Conservation (phyloP, 805 yeast species). For the Metschnikowia proteae region DNA sequence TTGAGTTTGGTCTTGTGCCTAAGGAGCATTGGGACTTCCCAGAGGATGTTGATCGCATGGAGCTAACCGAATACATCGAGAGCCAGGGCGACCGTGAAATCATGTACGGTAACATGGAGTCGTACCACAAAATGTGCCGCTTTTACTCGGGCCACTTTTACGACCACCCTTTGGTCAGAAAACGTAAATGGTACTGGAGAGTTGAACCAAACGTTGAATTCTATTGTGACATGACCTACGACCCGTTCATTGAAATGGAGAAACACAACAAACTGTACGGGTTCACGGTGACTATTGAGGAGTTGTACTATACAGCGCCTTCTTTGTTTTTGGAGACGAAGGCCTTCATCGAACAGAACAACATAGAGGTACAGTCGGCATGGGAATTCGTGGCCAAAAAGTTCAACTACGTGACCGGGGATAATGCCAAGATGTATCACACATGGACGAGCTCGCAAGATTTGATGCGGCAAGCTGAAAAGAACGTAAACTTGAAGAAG, state of each 20-base stretch:
- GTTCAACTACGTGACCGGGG: constrained; percentile 23
- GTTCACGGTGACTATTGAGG: constrained; percentile 75
- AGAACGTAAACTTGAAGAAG: constrained; percentile 23
- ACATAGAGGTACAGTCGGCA: constrained; percentile 52
- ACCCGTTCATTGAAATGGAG: constrained; percentile 83
- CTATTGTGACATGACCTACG: constrained; percentile 87
- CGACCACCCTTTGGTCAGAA: constrained; percentile 67
- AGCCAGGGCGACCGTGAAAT: constrained; percentile 80
- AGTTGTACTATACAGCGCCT: constrained; percentile 78
- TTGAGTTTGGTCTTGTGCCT: constrained; percentile 69
- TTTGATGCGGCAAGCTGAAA: constrained; percentile 28
- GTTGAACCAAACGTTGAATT: constrained; percentile 92
- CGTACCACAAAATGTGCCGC: constrained; percentile 89
- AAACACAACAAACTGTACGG: constrained; percentile 71
- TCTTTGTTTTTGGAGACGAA: constrained; percentile 71
- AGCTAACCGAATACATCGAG: constrained; percentile 55
- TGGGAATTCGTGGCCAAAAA: constrained; percentile 63
- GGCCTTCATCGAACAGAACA: constrained; percentile 50
- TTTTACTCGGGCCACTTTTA: constrained; percentile 70
- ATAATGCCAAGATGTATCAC: constrained; percentile 21
- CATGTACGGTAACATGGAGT: constrained; percentile 75
- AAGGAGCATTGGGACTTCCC: constrained; percentile 65
- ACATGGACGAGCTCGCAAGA: constrained; percentile 18
- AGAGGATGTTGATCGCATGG: constrained; percentile 35
- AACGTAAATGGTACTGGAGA: constrained; percentile 92